Percentiles rank a stretch among this genome's conserved stretches.
Evolutionary conservation across 2,329 filamentous ascomycete genomes (phyloP).

Genomic region (Aspergillus ustus): DNA sequence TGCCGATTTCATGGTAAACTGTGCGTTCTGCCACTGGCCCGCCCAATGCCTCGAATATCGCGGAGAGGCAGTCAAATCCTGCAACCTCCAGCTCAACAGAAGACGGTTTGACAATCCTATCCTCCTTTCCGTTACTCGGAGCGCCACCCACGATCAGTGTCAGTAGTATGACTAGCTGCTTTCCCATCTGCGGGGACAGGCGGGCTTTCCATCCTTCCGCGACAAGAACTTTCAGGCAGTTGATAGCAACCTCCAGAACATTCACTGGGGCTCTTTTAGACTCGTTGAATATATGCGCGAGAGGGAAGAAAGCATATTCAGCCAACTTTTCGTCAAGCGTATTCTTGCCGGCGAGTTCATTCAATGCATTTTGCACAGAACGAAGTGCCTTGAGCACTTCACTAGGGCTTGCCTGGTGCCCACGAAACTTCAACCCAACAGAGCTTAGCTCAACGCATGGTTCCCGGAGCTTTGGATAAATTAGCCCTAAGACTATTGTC

Average conservation of each 20-base stretch:
- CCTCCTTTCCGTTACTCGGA: conserved; percentile 55
- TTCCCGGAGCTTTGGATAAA: conserved; percentile 55
- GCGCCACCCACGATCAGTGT: conserved; percentile 79
- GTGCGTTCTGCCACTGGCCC: conserved; percentile 49
- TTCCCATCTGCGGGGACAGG: conserved; percentile 73
- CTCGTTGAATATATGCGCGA: conserved; percentile 82
- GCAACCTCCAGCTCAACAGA: conserved; percentile 77
- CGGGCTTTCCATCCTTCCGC: conserved; percentile 76
- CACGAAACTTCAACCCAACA: conserved; percentile 55
- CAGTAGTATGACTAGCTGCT: conserved; percentile 83
- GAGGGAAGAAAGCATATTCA: conserved; percentile 93
- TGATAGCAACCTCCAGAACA: conserved; percentile 73
- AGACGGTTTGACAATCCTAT: conserved; percentile 32
- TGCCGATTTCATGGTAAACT: conserved; percentile 57
- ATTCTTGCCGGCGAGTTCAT: conserved; percentile 45
- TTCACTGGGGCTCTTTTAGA: conserved; percentile 73
- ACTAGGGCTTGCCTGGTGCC: conserved; percentile 48
- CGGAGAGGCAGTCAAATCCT: conserved; percentile 70
- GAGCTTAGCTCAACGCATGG: conserved; percentile 64
- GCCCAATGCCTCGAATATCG: conserved; percentile 66
- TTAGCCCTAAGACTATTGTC: conserved; percentile 25
- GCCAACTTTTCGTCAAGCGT: conserved; percentile 78
- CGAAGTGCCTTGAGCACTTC: conserved; percentile 56
- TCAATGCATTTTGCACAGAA: conserved; percentile 45
- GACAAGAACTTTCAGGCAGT: conserved; percentile 75